Conservation (phyloP, 768 basidiomycete genomes). For the Porpolomopsis calyptriformis region DNA sequence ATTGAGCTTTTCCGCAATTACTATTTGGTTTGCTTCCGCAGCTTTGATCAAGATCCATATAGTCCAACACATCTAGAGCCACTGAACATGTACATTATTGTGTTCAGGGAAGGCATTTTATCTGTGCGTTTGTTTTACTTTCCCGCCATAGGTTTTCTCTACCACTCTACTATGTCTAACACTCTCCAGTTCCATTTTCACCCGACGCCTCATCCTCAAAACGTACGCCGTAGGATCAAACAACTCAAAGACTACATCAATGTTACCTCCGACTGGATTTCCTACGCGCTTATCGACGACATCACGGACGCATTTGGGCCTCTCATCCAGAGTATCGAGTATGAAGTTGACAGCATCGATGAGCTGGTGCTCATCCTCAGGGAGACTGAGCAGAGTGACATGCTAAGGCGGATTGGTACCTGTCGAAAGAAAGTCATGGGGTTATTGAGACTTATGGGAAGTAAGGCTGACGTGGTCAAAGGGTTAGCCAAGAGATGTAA, state of each 20-base stretch:
- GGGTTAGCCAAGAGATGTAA: conserved; percentile 96
- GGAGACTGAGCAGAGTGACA: conserved; percentile 93
- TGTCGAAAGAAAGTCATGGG: conserved; percentile 99
- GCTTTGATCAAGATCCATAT: conserved; percentile 97
- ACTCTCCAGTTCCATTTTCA: conserved; percentile 82
- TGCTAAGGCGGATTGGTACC: conserved; percentile 93
- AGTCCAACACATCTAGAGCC: conserved; percentile 96
- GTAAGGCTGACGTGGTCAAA: conserved; percentile 99
- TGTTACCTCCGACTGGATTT: conserved; percentile 99
- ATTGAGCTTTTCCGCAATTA: conserved; percentile 99
- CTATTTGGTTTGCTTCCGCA: conserved; percentile 97
- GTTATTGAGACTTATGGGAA: conserved; percentile 89
- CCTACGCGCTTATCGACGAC: conserved; percentile 98
- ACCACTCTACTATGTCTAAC: conserved; percentile 1
- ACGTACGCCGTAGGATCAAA: conserved; percentile 94
- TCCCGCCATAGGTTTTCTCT: neutral
- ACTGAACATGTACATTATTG: conserved; percentile 99
- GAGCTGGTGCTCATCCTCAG: conserved; percentile 96
- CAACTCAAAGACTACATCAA: conserved; percentile 98
- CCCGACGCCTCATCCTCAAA: conserved; percentile 94
- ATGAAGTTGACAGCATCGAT: conserved; percentile 98
- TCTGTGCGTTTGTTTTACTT: conserved; percentile 48
- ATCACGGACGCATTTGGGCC: conserved; percentile 99
- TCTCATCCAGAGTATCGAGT: conserved; percentile 96
- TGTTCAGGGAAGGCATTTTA: conserved; percentile 92